phyloP scores from a whole-genome alignment of 176 grass and related monocot species.

The Zea luxurians region DNA sequence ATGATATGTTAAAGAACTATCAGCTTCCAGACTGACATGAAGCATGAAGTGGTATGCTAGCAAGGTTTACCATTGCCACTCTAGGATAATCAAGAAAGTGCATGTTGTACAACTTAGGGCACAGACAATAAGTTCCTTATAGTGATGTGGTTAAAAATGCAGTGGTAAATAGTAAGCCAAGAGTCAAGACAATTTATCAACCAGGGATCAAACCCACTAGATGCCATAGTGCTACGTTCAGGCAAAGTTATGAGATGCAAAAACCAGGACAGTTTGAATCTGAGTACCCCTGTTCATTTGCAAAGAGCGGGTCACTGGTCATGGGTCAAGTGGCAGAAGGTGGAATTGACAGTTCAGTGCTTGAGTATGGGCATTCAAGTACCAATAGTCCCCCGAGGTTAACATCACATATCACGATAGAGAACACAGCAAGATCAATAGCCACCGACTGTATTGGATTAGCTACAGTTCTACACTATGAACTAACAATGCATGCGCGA shows the following conservation, averaged over 20 bases:
- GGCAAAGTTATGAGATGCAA: not conserved
- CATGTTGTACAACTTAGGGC: not conserved
- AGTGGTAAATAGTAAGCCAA: not conserved
- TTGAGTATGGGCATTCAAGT: not conserved
- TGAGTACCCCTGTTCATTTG: not conserved
- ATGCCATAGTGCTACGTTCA: not conserved
- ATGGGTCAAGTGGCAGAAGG: not conserved
- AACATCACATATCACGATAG: not conserved
- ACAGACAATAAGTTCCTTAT: not conserved
- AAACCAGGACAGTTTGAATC: not conserved
- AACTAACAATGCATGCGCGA: slow-evolving; percentile 5
- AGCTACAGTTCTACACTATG: not conserved
- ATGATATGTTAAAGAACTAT: slow-evolving; percentile 6
- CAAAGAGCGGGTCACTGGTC: not conserved
- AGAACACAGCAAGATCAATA: not conserved
- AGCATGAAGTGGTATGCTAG: not conserved
- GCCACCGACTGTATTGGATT: not conserved
- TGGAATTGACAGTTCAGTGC: not conserved
- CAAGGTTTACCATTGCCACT: slow-evolving; percentile 6
- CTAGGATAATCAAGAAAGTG: not conserved
- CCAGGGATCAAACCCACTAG: not conserved
- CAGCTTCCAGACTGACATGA: not conserved
- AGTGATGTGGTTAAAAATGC: not conserved
- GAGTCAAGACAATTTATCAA: not conserved
- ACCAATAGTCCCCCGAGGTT: not conserved